phyloP scores from a whole-genome alignment of 2,329 filamentous ascomycete species.

The Zymoseptoria pseudotritici region DNA sequence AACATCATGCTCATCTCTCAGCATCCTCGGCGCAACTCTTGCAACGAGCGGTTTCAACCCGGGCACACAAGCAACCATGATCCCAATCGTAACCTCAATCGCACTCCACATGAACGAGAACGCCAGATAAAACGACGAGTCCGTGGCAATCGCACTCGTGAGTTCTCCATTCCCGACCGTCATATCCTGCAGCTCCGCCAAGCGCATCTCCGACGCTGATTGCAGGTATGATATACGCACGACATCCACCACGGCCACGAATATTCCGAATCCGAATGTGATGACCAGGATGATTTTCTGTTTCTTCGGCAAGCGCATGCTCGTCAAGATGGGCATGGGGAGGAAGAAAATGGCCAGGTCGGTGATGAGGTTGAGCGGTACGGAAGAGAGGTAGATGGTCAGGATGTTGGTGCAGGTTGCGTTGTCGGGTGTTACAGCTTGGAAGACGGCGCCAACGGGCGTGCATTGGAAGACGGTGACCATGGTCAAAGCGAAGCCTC shows the following conservation, averaged over 20 bases:
- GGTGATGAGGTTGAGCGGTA: constrained; percentile 86
- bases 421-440: constrained; percentile 36
- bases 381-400: constrained; percentile 62
- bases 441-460: constrained; percentile 65
- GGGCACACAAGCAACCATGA: constrained; percentile 87
- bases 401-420: constrained; percentile 55
- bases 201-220: constrained; percentile 50
- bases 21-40: constrained; percentile 49
- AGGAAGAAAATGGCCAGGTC: constrained; percentile 81
- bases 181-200: constrained; percentile 32
- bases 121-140: constrained; percentile 65
- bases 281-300: constrained; percentile 83
- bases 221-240: constrained; percentile 86
- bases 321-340: constrained; percentile 79
- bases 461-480: constrained; percentile 82
- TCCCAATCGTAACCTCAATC: constrained; percentile 83
- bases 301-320: constrained; percentile 73
- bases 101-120: constrained; percentile 82
- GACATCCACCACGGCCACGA: constrained; percentile 81
- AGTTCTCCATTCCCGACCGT: constrained; percentile 6
- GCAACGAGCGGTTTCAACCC: constrained; percentile 80
- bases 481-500: constrained; percentile 71
- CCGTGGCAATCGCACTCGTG: constrained; percentile 37
- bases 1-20: constrained; percentile 41
- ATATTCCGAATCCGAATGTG: constrained; percentile 80